phyloP scores from a whole-genome alignment of 192 early-diverging fungal species.

The Mortierella alpina region DNA sequence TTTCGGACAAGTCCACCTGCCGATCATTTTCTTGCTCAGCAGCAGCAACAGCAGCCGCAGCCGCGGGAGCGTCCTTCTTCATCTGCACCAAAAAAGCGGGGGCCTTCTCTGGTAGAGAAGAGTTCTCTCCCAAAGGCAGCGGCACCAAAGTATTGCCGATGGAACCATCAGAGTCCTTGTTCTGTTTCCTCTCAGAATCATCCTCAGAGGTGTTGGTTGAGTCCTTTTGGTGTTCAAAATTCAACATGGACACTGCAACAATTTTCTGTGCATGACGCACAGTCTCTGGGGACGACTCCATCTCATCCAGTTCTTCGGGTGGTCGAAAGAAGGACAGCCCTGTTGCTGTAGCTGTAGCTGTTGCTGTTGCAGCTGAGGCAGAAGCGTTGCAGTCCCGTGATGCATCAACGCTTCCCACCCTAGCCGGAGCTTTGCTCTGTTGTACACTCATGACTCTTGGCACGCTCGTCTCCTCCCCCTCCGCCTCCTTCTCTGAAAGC shows the following conservation, averaged over 20 bases:
- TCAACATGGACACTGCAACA: slow-evolving; percentile 8
- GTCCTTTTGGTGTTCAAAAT: not conserved
- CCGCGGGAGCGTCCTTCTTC: not conserved
- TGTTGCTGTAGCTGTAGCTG: not conserved
- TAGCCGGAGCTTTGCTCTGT: no score
- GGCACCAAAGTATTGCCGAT: no score
- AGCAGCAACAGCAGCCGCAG: not conserved
- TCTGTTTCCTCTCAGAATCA: no score
- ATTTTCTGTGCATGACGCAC: not conserved
- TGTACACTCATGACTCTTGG: no score
- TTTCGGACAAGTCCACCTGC: not conserved
- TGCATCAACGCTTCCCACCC: no score
- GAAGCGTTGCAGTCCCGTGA: not conserved
- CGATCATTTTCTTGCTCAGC: not conserved
- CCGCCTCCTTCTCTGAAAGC: no score
- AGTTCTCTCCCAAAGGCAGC: no score
- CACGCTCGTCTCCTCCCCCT: no score
- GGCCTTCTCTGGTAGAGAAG: no score
- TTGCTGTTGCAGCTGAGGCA: not conserved
- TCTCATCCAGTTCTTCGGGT: not conserved
- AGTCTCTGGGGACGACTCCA: not conserved
- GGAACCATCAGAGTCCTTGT: no score
- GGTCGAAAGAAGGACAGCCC: slow-evolving; percentile 24
- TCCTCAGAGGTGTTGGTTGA: no score
- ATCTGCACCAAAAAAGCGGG: no score